Conservation (phyloP, 169 alveolate genomes). For the Amoebophrya sp. region DNA sequence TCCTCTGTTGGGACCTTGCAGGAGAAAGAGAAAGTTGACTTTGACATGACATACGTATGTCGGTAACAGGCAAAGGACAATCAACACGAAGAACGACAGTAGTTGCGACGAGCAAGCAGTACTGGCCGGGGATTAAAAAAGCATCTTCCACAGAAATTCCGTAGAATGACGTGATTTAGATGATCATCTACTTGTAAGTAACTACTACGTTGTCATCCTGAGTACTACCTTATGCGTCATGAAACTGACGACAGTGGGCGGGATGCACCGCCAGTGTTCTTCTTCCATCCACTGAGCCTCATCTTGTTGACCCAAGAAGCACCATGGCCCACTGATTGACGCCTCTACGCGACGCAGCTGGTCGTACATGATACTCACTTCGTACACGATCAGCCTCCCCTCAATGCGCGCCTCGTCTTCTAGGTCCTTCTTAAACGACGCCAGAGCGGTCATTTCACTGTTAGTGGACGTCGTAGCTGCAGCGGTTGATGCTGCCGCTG, state of each 20-base stretch:
- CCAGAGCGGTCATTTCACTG: not conserved
- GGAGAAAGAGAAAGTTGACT: no score
- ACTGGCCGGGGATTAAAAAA: no score
- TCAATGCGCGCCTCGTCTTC: not conserved
- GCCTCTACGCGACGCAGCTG: conserved; percentile 1
- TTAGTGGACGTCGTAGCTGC: no score
- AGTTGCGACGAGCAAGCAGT: no score
- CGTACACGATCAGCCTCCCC: not conserved
- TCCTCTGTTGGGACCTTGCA: conserved; percentile 1
- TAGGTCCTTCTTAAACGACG: not conserved
- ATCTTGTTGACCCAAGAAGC: not conserved
- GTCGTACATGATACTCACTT: not conserved
- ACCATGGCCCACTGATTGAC: not conserved
- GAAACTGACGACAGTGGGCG: not conserved
- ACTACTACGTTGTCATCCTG: no score
- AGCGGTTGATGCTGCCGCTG: no score
- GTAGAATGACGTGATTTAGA: no score
- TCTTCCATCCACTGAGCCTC: not conserved
- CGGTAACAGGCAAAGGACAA: no score
- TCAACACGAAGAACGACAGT: no score
- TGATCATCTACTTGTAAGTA: no score
- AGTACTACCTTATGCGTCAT: not conserved
- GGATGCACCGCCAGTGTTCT: not conserved
- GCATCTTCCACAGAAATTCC: no score
- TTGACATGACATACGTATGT: no score